These are phyloP conservation scores for Pleurozium schreberi DNA, from an alignment of 225 moss, liverwort and hornwort species.

Conservation along the genomic window DNA sequence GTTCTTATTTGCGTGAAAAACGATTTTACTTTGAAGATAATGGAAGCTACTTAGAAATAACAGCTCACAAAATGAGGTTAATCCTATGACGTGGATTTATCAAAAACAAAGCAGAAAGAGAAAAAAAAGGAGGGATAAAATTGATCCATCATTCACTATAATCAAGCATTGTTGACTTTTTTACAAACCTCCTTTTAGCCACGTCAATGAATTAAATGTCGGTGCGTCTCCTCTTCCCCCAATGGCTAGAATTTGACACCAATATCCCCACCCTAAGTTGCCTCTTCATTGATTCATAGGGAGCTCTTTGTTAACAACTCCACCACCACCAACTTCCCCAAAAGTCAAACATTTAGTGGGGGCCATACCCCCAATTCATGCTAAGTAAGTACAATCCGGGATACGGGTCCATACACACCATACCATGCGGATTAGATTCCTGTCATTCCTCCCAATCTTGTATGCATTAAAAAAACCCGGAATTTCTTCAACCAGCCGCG, in stretches of 20 bases:
- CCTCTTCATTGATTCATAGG: not conserved
- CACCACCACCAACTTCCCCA: no score
- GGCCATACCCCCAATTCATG: not conserved
- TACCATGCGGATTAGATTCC: not conserved
- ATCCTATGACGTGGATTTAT: no score
- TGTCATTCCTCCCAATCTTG: not conserved
- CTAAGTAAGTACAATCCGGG: not conserved
- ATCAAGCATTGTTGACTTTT: not conserved
- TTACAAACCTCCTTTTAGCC: not conserved
- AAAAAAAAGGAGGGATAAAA: accelerated
- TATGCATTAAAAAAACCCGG: not conserved
- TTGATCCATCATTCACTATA: no score
- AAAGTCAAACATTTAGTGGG: not conserved
- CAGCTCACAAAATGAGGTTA: accelerated
- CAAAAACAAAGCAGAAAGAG: not conserved
- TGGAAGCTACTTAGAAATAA: not conserved
- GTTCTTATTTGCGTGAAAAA: not conserved
- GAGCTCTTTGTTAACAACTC: not conserved
- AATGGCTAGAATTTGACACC: not conserved
- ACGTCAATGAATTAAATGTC: not conserved
- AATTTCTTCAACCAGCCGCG: not conserved
- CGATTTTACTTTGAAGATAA: not conserved
- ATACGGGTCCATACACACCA: not conserved
- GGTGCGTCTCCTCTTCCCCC: not conserved
- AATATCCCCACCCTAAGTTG: not conserved